phyloP scores from a whole-genome alignment of 257 asterid genomes.

The Craterostigma plantagineum region DNA sequence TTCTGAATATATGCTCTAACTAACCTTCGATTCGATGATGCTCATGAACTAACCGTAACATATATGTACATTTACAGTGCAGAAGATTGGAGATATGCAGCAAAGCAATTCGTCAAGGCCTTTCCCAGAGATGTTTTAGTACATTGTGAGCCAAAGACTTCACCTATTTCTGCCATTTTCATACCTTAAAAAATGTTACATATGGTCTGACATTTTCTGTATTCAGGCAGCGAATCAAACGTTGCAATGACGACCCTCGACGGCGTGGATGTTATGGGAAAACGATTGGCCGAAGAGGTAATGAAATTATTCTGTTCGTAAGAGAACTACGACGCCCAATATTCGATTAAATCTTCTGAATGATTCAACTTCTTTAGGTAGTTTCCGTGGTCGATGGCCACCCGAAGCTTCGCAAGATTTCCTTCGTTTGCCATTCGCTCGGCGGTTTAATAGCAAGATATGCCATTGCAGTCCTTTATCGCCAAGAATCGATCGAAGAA shows the following conservation, averaged over 20 bases:
- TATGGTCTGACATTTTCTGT: no score
- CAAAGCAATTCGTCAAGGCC: conserved; percentile 63
- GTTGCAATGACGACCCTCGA: conserved; percentile 56
- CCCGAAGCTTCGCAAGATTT: conserved; percentile 60
- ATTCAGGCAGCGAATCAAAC: conserved; percentile 82
- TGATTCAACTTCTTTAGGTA: conserved; percentile 32
- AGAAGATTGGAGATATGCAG: conserved; percentile 64
- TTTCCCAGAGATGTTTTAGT: conserved; percentile 59
- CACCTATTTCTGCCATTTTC: background rate
- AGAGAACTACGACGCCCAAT: conserved; percentile 61
- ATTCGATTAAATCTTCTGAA: background rate
- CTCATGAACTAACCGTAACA: background rate
- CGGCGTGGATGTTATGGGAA: conserved; percentile 89
- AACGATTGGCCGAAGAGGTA: conserved; percentile 81
- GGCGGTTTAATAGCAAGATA: conserved; percentile 88
- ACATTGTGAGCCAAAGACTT: conserved; percentile 44
- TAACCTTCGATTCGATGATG: no score
- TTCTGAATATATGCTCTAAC: background rate
- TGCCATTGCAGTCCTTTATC: conserved; percentile 63
- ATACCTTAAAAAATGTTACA: no score
- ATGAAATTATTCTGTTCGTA: conserved; percentile 51
- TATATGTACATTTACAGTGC: conserved; percentile 37
- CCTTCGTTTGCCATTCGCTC: conserved; percentile 80
- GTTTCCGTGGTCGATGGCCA: conserved; percentile 36
- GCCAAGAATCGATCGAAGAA: conserved; percentile 17